Base-by-base conservation (phyloP, 225 moss, liverwort and hornwort genomes). In the Straminergon stramineum region DNA sequence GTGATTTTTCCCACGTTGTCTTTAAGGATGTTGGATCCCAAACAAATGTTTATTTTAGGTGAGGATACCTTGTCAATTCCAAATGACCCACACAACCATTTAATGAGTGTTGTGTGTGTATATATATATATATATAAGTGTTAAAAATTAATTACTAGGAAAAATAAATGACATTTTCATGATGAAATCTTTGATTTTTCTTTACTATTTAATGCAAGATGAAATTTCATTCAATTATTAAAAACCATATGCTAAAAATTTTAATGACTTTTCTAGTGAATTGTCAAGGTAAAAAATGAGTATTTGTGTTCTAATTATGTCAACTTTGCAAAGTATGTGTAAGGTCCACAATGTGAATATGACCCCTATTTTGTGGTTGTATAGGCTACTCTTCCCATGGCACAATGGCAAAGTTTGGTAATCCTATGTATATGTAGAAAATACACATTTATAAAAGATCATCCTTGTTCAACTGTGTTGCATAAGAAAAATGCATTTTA, bases 211-310 rank as follows among this genome's bases (percentile, higher is more conserved):
- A 51, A 51, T 75, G 5, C 12, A 75, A 30, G 11, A 30, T 75
- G 48, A 48, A 75, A 30, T 12, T 75, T 51, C 0, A 75, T 0
- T 0, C 4, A 51, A 19, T 7, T 31, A 31, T 7, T 12, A 0
- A 18, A 12, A 75, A 51, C 5, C 12, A 32, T 75, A 31, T 51
- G 7, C 7, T 4, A 31, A 32, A 51, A 75, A 51, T 12, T 19
- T 18, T 1, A 51, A 12, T 18, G 11, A 24, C 2, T 48, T 30
- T 30, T 45, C 30, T 17, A 1, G 4, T 9, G 10, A 48, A 75
- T 31, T 10, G 31, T 18, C 18, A 7, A 75, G 11, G 2, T 31
- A 19, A 75, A 48, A 75, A 48, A 48, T 6, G 17, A 10, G 1
- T 17, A 10, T 3, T 0, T 3, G 1, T 28, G 0, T 73, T 43